Percentiles rank a stretch among this genome's conserved stretches.
phyloP scores from a whole-genome alignment of 73 alveolate genomes.

The Paraurostyla sp. region DNA sequence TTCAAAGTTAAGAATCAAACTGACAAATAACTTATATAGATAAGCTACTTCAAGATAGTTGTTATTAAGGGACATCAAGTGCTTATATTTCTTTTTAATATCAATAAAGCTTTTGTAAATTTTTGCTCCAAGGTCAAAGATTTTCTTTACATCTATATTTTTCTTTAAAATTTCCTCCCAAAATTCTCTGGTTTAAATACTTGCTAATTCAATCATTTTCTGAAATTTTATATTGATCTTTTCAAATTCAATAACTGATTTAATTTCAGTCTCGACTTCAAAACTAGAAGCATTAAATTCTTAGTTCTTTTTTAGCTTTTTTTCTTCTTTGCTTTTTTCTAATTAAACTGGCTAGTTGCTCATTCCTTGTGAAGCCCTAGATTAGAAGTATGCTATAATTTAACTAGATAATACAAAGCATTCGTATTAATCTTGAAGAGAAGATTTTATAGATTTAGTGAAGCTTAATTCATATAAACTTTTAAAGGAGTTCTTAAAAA shows the following conservation, averaged over 20 bases:
- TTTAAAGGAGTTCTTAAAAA: constrained; percentile 62
- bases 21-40: constrained; percentile 47
- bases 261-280: constrained; percentile 59
- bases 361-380: constrained; percentile 28
- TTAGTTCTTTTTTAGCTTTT: background rate
- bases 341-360: constrained; percentile 23
- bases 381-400: constrained; percentile 43
- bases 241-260: constrained; percentile 57
- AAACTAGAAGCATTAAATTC: constrained; percentile 55
- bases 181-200: constrained; percentile 45
- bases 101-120: constrained; percentile 49
- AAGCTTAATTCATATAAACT: constrained; percentile 59
- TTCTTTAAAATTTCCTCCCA: constrained; percentile 68
- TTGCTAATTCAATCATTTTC: constrained; percentile 59
- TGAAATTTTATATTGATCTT: constrained; percentile 52
- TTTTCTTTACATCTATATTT: constrained; percentile 51
- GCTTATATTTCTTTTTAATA: constrained; percentile 43
- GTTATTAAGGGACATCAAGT: constrained; percentile 27
- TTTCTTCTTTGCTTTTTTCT: constrained; percentile 39
- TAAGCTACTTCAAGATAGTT: constrained; percentile 63
- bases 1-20: constrained; percentile 54
- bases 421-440: constrained; percentile 54
- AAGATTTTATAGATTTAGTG: constrained; percentile 51
- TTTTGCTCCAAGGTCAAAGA: constrained; percentile 50
- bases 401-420: constrained; percentile 52